These are phyloP conservation scores for Ocimum tenuiflorum DNA, from an alignment of 257 asterid species.

Conservation along the genomic window DNA sequence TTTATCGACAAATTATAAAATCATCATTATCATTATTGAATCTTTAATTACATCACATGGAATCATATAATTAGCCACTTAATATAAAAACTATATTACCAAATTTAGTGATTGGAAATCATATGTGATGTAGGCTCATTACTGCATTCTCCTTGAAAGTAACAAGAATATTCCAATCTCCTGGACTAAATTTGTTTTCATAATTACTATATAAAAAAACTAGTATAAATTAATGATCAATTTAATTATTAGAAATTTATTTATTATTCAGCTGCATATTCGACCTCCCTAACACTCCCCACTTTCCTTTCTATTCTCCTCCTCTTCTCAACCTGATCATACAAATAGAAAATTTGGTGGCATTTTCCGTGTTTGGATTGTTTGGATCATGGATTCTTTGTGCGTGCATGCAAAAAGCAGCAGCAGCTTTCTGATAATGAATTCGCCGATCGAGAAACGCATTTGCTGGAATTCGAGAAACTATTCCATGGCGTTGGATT, in stretches of 20 bases:
- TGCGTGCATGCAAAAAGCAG: slow-evolving; percentile 37
- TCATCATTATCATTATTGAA: neutral
- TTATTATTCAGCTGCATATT: slow-evolving; percentile 31
- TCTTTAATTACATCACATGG: no score
- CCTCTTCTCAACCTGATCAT: neutral
- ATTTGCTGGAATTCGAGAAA: slow-evolving; percentile 37
- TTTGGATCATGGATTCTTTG: slow-evolving; percentile 41
- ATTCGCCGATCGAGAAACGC: slow-evolving; percentile 49
- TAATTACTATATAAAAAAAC: no score
- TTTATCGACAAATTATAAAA: neutral
- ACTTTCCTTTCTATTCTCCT: neutral
- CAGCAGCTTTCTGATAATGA: slow-evolving; percentile 35
- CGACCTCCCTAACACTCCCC: neutral
- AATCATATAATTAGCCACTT: no score
- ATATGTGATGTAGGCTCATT: no score
- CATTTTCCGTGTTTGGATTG: neutral
- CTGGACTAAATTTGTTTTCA: no score
- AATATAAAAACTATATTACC: no score
- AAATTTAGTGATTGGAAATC: no score
- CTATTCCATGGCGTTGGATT: slow-evolving; percentile 32
- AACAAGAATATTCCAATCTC: no score
- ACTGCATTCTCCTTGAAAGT: no score
- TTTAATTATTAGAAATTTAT: no score
- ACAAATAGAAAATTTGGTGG: neutral
- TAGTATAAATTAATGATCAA: no score